Percentiles rank a stretch among this genome's conserved stretches.
Evolutionary conservation across 169 alveolate species (phyloP).

Genomic region (Plasmodium coatneyi): DNA sequence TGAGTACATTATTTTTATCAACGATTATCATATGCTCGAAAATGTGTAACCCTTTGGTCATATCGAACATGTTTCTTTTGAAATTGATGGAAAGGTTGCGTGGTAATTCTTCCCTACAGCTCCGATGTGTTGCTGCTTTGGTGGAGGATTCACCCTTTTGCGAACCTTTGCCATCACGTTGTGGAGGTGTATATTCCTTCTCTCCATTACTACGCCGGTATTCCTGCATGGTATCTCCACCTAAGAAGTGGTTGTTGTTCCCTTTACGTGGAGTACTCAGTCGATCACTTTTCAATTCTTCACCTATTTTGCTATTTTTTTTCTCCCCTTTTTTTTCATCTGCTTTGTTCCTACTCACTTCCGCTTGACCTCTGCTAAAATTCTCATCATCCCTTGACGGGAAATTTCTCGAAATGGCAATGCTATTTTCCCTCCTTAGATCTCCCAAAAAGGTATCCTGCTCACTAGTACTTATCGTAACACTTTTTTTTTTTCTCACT

Average conservation of each 20-base stretch:
- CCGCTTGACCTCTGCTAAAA: background rate
- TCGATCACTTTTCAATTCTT: slow-evolving; percentile 1
- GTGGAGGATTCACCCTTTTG: background rate
- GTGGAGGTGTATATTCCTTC: background rate
- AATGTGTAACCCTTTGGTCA: slow-evolving; percentile 41
- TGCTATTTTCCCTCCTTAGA: background rate
- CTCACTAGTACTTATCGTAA: background rate
- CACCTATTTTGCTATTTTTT: background rate
- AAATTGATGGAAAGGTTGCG: slow-evolving; percentile 13
- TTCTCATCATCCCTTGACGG: background rate
- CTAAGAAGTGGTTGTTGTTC: background rate
- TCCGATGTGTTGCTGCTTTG: background rate
- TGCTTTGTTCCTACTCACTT: background rate
- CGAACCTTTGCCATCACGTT: background rate
- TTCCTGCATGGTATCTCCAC: background rate
- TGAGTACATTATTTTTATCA: slow-evolving; percentile 30
- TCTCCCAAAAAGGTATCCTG: background rate
- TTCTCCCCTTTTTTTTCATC: background rate
- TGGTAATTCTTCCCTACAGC: background rate
- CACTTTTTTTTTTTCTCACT: background rate
- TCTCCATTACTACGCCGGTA: background rate
- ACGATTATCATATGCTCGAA: slow-evolving; percentile 49
- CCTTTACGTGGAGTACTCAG: background rate
- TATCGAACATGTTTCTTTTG: slow-evolving; percentile 22
- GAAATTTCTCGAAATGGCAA: background rate